These are phyloP conservation scores for Talaromyces amestolkiae DNA, from an alignment of 2,329 filamentous ascomycete genomes.

Conservation along the genomic window DNA sequence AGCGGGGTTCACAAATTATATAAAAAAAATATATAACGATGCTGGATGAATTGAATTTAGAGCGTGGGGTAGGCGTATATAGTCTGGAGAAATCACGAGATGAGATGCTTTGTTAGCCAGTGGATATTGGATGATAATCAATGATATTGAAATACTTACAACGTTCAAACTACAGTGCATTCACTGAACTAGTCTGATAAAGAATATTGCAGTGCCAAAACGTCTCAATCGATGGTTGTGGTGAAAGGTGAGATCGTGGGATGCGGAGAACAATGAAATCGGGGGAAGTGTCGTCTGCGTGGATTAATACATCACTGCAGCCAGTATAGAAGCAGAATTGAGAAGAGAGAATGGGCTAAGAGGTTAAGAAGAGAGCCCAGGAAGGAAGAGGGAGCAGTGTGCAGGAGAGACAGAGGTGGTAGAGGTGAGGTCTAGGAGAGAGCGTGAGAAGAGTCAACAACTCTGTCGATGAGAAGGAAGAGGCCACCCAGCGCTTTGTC, in stretches of 20 bases:
- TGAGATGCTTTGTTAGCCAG: not conserved
- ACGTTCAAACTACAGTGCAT: not conserved
- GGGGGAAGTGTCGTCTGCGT: conserved; percentile 2
- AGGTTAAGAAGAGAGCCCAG: not conserved
- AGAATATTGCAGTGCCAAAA: not conserved
- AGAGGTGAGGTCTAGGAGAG: not conserved
- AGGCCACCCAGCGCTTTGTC: conserved; percentile 13
- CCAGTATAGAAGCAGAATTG: not conserved
- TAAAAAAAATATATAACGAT: not conserved
- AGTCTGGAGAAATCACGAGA: not conserved
- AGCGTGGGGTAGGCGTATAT: not conserved
- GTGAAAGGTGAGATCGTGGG: not conserved
- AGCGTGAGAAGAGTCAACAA: not conserved
- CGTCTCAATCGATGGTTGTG: not conserved
- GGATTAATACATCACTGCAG: conserved; percentile 19
- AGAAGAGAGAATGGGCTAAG: not conserved
- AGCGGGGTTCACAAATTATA: not conserved
- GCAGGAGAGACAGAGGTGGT: conserved; percentile 9
- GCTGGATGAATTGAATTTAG: not conserved
- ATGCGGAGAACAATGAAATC: conserved; percentile 13
- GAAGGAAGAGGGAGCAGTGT: not conserved
- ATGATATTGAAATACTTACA: not conserved
- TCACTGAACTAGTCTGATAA: not conserved
- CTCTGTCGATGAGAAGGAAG: conserved; percentile 7
- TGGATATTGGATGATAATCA: not conserved